A percentile compares a stretch with the other conserved stretches of the same genome.
Conservation (phyloP, 2,329 filamentous ascomycete species). For the Mollisia scopiformis region DNA sequence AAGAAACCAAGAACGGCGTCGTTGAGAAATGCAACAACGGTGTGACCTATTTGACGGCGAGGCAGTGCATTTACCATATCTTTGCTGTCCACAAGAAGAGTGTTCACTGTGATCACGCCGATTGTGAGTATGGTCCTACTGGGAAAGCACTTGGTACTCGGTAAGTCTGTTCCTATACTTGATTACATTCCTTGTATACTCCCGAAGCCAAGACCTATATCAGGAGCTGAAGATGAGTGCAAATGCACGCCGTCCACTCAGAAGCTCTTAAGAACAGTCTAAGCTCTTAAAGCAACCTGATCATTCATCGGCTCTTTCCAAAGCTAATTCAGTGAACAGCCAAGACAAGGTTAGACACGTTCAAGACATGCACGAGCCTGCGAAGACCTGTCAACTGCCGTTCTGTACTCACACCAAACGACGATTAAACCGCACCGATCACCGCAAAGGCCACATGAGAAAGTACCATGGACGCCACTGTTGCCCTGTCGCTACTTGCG, state of each 20-base stretch:
- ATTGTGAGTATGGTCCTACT: background rate
- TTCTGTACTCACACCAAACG: background rate
- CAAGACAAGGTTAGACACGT: background rate
- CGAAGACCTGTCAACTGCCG: background rate
- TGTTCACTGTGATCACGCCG: background rate
- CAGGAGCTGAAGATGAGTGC: too few relatives aligned
- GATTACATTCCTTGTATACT: too few relatives aligned
- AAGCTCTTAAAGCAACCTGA: too few relatives aligned
- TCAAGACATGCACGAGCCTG: background rate
- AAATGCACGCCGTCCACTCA: too few relatives aligned
- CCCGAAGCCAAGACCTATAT: too few relatives aligned
- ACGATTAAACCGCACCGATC: background rate
- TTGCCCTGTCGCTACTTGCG: background rate
- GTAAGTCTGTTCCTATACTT: too few relatives aligned
- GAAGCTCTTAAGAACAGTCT: too few relatives aligned
- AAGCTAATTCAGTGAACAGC: too few relatives aligned
- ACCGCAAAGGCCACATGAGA: background rate
- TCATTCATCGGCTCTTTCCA: too few relatives aligned
- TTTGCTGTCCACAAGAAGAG: background rate
- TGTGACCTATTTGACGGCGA: background rate
- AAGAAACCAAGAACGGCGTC: background rate
- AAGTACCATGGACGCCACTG: background rate
- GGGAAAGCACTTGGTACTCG: background rate
- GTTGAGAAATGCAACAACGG: background rate
- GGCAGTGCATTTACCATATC: background rate